Base-by-base conservation (phyloP, 2,329 filamentous ascomycete species). In the Exophiala viscosa region DNA sequence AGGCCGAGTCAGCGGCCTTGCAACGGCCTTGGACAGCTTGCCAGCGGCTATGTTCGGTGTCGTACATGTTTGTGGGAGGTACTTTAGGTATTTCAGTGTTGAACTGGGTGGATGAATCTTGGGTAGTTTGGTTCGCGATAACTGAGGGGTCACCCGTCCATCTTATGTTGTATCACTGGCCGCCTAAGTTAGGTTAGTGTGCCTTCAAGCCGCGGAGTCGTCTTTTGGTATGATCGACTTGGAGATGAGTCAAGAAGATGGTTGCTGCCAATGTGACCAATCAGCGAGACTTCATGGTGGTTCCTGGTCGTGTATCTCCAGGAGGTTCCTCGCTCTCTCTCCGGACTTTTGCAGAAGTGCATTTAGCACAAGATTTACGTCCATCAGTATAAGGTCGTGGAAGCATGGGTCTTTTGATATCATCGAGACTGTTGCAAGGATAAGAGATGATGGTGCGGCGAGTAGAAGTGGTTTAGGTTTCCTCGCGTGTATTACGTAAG, bases 1-100 rank as follows among this genome's bases (percentile, higher is more conserved):
- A 83, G 28, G 65, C 61, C 40, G 13, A 23, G 2, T 66, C 66
- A 46, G 73, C 70, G 15, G 73, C 71, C 15, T 67, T 64, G 23
- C 70, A 48, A 44, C 76, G 73, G 49, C 65, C 68, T 42, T 69
- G 66, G 39, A 79, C 67, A 52, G 76, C 76, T 60, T 66, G 65
- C 72, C 72, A 73, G 54, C 73, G 67, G n/a, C 40, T n/a, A 31
- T 42, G 18, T 13, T 42, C 40, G 3, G n/a, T 28, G 3, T 42
- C 40, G 20, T 8, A 42, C 40, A 42, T 42, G 40, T 9, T 41
- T 28, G 23, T 28, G 23, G 7, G 8, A 11, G 11, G 20, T 13
- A n/a, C 2, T 11, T 42, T 15, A 15, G 11, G 17, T 17, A 10
- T 20, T 11, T 5, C 17, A 2, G 6, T 8, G 5, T 20, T 20